These are phyloP conservation scores for Nicotiana obtusifolia DNA, from an alignment of 257 asterid species.

Conservation along the genomic window DNA sequence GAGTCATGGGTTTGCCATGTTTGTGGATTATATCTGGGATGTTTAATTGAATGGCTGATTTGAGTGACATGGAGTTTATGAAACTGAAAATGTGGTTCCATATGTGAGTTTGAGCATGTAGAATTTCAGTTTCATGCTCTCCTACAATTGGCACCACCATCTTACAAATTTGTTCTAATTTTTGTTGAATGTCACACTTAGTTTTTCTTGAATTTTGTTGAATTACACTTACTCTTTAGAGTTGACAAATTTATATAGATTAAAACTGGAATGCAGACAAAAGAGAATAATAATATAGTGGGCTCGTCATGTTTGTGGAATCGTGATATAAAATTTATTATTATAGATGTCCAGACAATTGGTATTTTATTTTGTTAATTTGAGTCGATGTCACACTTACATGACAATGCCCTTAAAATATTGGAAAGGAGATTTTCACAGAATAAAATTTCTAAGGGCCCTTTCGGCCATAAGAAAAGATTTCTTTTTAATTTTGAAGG, in stretches of 20 bases:
- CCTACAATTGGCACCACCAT: constrained; percentile 1
- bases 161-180: background rate
- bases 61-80: constrained; percentile 27
- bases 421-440: too few species aligned
- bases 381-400: too few species aligned
- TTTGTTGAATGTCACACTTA: background rate
- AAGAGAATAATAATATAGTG: background rate
- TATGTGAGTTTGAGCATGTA: constrained; percentile 30
- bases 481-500: too few species aligned
- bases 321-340: background rate
- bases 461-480: too few species aligned
- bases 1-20: constrained; percentile 23
- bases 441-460: too few species aligned
- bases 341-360: too few species aligned
- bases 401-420: too few species aligned
- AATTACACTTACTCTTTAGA: background rate
- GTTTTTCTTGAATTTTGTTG: background rate
- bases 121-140: constrained; percentile 11
- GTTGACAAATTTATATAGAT: background rate
- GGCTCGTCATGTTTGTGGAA: background rate
- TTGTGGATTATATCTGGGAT: constrained; percentile 28
- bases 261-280: background rate
- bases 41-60: constrained; percentile 28
- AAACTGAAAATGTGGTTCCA: constrained; percentile 28
- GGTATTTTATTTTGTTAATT: too few species aligned